Evolutionary conservation across 2,329 filamentous ascomycete genomes (phyloP).

Genomic region (Alternaria rosae): DNA sequence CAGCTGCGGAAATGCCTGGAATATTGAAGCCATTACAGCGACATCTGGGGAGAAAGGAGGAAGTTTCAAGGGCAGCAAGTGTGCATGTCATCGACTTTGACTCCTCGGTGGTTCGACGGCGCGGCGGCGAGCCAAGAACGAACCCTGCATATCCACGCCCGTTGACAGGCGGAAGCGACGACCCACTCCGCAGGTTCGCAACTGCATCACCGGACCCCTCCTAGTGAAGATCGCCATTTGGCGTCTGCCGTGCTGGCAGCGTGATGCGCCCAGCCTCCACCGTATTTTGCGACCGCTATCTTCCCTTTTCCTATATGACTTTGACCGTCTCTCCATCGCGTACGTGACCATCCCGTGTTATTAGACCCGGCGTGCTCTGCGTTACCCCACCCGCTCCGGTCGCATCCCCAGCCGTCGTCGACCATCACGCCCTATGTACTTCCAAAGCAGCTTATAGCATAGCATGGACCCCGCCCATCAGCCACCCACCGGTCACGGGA

Average conservation of each 20-base stretch:
- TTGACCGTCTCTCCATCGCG: background rate
- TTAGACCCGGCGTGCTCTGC: slow-evolving; percentile 1
- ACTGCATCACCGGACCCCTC: slow-evolving; percentile 24
- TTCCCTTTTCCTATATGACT: background rate
- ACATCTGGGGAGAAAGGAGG: slow-evolving; percentile 2
- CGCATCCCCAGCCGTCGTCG: background rate
- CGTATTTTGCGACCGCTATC: slow-evolving; percentile 8
- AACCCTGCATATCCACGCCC: slow-evolving; percentile 18
- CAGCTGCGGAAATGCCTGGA: slow-evolving; percentile 49
- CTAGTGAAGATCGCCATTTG: slow-evolving; percentile 19
- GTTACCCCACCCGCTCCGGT: slow-evolving; percentile 8
- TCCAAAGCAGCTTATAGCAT: slow-evolving; percentile 8
- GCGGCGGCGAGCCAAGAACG: slow-evolving; percentile 9
- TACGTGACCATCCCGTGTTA: background rate
- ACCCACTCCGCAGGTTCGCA: slow-evolving; percentile 14
- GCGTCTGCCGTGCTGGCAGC: slow-evolving; percentile 13
- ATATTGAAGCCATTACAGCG: slow-evolving; percentile 46
- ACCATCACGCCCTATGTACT: slow-evolving; percentile 14
- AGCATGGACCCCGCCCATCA: slow-evolving; percentile 28
- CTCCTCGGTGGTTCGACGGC: slow-evolving; percentile 21
- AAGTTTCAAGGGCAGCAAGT: background rate
- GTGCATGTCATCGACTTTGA: slow-evolving; percentile 13
- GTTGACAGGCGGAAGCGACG: slow-evolving; percentile 22
- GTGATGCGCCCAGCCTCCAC: slow-evolving; percentile 15
- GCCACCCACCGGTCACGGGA: slow-evolving; percentile 21